Evolutionary conservation across 2,329 filamentous ascomycete species (phyloP).

Genomic region (Alternaria sp.): DNA sequence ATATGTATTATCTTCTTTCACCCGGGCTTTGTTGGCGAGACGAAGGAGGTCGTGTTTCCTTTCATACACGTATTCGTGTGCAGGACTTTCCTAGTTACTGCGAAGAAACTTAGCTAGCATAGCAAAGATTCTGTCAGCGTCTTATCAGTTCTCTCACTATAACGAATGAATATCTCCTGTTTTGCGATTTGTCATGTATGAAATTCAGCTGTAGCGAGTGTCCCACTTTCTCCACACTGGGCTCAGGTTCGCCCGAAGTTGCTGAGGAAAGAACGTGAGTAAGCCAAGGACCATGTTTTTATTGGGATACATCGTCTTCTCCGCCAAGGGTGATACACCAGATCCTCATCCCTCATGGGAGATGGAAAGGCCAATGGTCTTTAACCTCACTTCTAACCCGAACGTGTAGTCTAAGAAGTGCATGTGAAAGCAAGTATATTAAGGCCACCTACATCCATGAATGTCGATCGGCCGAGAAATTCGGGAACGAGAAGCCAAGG

Average conservation of each 20-base stretch:
- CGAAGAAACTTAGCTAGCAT: not conserved
- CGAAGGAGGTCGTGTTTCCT: not conserved
- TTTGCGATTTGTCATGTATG: not conserved
- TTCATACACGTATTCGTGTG: not conserved
- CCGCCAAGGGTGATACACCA: not conserved
- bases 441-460: too few relatives aligned
- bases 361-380: not conserved
- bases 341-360: not conserved
- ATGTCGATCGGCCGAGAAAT: not conserved
- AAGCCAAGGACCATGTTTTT: not conserved
- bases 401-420: not conserved
- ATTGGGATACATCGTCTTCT: not conserved
- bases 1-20: not conserved
- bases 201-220: not conserved
- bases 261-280: not conserved
- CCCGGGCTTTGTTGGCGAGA: not conserved
- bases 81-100: not conserved
- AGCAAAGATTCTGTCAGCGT: fast-evolving
- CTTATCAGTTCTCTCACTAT: fast-evolving
- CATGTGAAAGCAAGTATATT: too few relatives aligned
- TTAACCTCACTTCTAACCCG: not conserved
- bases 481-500: not conserved
- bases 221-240: not conserved
- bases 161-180: fast-evolving
- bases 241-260: not conserved